Base-by-base conservation (phyloP, 2,329 filamentous ascomycete genomes). In the Scedosporium aurantiacum region DNA sequence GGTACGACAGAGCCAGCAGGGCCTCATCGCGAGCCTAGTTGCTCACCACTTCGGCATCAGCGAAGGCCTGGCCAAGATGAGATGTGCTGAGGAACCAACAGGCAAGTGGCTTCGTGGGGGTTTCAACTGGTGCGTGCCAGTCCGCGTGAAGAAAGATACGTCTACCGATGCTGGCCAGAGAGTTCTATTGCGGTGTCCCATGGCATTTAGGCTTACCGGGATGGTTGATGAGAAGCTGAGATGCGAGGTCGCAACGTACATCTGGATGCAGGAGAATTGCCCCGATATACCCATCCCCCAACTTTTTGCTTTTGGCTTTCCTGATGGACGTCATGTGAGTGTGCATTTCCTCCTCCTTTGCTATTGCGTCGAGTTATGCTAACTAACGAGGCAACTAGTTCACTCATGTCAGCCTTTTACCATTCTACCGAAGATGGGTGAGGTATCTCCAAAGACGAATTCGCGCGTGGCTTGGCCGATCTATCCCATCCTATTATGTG, bases 151-250 rank as follows among this genome's bases (percentile, higher is more conserved):
- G n/a, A n/a, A n/a, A n/a, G n/a, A n/a, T n/a, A n/a, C n/a, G n/a
- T n/a, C n/a, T n/a, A n/a, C n/a, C n/a, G n/a, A n/a, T 5, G 3
- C 23, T 41, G 21, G 64, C 57, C 21, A 65, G 60, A 40, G 18
- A 52, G 6, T 55, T 25, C 7, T 70, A 7, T 62, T 72, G 23
- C 67, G 70, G 23, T 68, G 71, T 58, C 68, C 73, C 60, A 63
- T 73, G 62, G 70, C 70, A 21, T 71, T 70, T 63, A 72, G 71
- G 60, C 64, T 75, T 4, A 75, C 74, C 10, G 76, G 75, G 12
- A 76, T 71, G 50, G 69, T 71, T 14, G 72, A 78, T 32, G 76
- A 79, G 67, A 79, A 79, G 68, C 18, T 78, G 10, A 6, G 66
- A 21, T 63, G 60, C n/a, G 68, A 71, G 58, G 65, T 68, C 2